Base-by-base conservation (phyloP, 371 early-diverging fungal species). In the Zopfochytrium polystomum region DNA sequence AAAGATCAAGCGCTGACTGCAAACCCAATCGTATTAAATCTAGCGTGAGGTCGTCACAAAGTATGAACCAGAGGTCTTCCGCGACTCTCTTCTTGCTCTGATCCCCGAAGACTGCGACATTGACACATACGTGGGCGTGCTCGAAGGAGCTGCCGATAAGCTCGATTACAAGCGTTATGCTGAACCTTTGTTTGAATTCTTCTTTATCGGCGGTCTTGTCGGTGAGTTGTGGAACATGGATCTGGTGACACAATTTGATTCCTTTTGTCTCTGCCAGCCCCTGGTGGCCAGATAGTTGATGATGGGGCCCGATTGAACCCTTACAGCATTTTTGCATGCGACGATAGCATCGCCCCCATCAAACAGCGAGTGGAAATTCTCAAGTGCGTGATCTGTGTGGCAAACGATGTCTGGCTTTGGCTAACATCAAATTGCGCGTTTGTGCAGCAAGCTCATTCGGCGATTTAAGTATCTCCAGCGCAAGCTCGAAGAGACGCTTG, bases 91-190 rank as follows among this genome's bases (percentile, higher is more conserved):
- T 31, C 53, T 77, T 46, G 72, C 56, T 15, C 42, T 72, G 34
- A 67, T 75, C 32, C 63, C 66, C 22, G 72, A 64, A 23, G 64
- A 72, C 52, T 63, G 66, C 53, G 73, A 74, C 23, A 66, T 85
- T 56, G 86, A 83, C 54, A 81, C 89, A 71, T 87, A 88, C 73
- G 82, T 86, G 51, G 82, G 80, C 53, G 76, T 90, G 56, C 85
- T 95, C 63, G 95, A 95, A 77, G 69, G 71, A 31, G 86, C 87
- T 53, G 91, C 88, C 58, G 88, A 89, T 64, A 90, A 89, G 65
- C 86, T 93, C 67, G 94, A 93, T 67, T 91, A 90, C 80, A 88
- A 90, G 72, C 87, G 90, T 70, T 95, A 95, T 89, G 90, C 87
- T 61, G 95, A 95, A 67, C 80, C 90, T 32, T 83, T 95, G 62